Conservation (phyloP, 257 asterid species). For the Nicotiana sylvestris region DNA sequence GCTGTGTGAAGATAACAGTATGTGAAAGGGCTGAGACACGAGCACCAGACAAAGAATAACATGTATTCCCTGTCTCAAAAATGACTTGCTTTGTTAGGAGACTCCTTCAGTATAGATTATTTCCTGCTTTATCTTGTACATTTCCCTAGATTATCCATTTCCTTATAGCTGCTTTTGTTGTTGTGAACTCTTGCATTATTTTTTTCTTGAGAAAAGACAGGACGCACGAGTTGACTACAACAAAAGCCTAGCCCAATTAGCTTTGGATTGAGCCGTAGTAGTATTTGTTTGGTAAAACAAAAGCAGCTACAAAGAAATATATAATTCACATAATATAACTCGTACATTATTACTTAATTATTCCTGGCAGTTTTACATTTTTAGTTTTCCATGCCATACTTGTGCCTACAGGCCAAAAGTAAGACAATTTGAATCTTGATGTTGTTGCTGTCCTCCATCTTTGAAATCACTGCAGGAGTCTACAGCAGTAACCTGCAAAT, state of each 20-base stretch:
- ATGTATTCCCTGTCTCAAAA: background rate
- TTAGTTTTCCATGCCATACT: background rate
- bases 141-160: background rate
- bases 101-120: background rate
- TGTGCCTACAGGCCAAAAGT: background rate
- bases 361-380: background rate
- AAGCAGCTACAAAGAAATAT: background rate
- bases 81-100: background rate
- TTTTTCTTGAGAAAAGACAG: background rate
- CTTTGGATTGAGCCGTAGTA: background rate
- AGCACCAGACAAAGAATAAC: background rate
- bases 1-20: background rate
- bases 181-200: background rate
- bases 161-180: background rate
- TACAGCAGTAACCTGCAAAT: constrained; percentile 37
- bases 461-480: constrained; percentile 43
- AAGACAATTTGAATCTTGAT: background rate
- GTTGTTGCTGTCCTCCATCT: constrained; percentile 12
- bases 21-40: background rate
- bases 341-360: background rate
- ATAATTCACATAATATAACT: background rate
- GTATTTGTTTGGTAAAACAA: background rate
- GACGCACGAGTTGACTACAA: background rate
- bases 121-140: background rate
- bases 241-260: background rate